Evolutionary conservation across 352 stramenopile genomes (phyloP).

Genomic region (Phytophthora melonis): DNA sequence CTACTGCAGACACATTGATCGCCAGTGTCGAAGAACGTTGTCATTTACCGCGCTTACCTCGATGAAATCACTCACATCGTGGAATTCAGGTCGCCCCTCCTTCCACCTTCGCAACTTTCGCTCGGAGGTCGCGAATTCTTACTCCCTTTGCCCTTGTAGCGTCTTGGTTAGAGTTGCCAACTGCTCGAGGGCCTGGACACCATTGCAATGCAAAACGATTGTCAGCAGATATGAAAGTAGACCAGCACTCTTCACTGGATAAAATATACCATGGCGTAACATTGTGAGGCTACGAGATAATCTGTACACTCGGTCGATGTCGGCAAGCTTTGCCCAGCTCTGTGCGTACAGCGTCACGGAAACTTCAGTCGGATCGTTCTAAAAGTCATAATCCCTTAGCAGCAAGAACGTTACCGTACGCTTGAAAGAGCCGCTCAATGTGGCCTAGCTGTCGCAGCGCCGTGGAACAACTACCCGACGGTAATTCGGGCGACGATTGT

Average conservation of each 20-base stretch:
- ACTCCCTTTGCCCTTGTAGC: not conserved
- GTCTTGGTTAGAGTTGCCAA: not conserved
- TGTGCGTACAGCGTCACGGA: not conserved
- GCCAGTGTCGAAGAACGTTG: too few species aligned
- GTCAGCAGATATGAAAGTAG: not conserved
- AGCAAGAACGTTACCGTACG: not conserved
- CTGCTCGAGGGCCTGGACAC: not conserved
- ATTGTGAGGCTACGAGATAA: slow-evolving; percentile 9
- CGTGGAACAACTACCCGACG: not conserved
- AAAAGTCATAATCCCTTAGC: not conserved
- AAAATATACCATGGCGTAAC: slow-evolving; percentile 1
- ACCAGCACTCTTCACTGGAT: not conserved
- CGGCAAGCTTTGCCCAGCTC: slow-evolving; percentile 6
- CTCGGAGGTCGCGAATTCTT: not conserved
- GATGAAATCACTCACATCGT: too few species aligned
- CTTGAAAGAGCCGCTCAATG: slow-evolving; percentile 12
- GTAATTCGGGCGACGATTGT: not conserved
- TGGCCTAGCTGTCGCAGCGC: slow-evolving; percentile 13
- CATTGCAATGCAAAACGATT: not conserved
- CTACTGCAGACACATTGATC: too few species aligned
- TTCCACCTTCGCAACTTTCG: too few species aligned
- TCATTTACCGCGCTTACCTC: too few species aligned
- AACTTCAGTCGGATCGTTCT: not conserved
- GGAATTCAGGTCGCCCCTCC: too few species aligned
- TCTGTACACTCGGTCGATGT: not conserved